Percentiles rank a stretch among this genome's conserved stretches.
Evolutionary conservation across 225 moss, liverwort and hornwort genomes (phyloP).

Genomic region (Straminergon stramineum): DNA sequence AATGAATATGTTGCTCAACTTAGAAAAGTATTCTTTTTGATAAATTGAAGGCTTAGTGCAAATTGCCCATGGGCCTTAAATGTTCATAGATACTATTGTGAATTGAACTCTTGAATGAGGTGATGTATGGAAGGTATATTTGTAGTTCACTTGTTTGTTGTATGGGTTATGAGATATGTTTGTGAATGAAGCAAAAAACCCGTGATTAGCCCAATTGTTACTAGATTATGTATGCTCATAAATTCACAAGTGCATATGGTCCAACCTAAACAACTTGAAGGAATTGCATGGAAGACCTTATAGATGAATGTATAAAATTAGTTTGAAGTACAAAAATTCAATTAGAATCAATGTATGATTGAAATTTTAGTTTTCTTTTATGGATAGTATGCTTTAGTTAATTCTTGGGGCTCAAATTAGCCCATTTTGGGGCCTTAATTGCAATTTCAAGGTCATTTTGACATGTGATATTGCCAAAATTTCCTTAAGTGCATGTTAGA

Average conservation of each 20-base stretch:
- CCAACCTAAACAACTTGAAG: neutral
- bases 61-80: rapidly evolving
- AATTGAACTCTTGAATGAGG: neutral
- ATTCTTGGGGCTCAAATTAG: neutral
- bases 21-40: neutral
- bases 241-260: rapidly evolving
- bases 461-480: neutral
- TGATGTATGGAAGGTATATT: neutral
- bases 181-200: neutral
- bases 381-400: rapidly evolving
- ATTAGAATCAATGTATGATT: neutral
- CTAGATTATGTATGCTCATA: neutral
- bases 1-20: neutral
- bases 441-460: no score
- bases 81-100: neutral
- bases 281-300: neutral
- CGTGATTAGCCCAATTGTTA: neutral
- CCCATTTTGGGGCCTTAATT: rapidly evolving
- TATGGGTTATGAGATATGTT: neutral
- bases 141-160: neutral
- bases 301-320: neutral
- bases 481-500: neutral
- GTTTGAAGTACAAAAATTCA: neutral
- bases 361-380: neutral
- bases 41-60: neutral